phyloP scores from a whole-genome alignment of 2,329 filamentous ascomycete species.

The Curvularia sp. region DNA sequence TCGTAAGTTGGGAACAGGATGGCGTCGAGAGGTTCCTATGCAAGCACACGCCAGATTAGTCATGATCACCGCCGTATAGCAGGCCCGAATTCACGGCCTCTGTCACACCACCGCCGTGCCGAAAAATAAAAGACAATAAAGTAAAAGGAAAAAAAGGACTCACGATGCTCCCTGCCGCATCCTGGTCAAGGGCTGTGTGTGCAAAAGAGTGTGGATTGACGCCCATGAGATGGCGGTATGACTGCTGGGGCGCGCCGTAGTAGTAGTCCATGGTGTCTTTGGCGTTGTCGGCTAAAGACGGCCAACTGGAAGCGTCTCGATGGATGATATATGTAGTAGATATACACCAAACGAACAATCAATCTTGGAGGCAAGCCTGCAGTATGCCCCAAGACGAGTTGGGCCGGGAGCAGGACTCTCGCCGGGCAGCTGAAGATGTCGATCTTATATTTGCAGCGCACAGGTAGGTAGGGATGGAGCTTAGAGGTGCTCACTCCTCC shows the following conservation, averaged over 20 bases:
- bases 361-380: too few relatives aligned
- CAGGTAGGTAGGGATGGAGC: conserved; percentile 17
- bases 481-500: conserved; percentile 26
- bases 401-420: background rate
- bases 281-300: background rate
- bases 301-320: background rate
- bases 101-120: background rate
- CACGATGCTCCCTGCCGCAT: conserved; percentile 47
- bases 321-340: background rate
- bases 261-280: conserved; percentile 63
- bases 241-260: conserved; percentile 56
- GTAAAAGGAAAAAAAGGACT: conserved; percentile 22
- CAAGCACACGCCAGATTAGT: conserved; percentile 30
- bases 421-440: conserved; percentile 22
- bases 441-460: conserved; percentile 23
- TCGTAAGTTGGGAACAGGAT: conserved; percentile 44
- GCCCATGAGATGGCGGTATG: conserved; percentile 58
- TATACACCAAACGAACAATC: too few relatives aligned
- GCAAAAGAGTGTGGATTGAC: conserved; percentile 51
- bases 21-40: conserved; percentile 55
- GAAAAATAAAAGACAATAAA: background rate
- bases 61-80: conserved; percentile 5
- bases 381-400: background rate
- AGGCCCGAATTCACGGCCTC: conserved; percentile 19
- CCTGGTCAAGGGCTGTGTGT: conserved; percentile 47